phyloP scores from a whole-genome alignment of 2,329 filamentous ascomycete species.

The Ophiostoma australiae region DNA sequence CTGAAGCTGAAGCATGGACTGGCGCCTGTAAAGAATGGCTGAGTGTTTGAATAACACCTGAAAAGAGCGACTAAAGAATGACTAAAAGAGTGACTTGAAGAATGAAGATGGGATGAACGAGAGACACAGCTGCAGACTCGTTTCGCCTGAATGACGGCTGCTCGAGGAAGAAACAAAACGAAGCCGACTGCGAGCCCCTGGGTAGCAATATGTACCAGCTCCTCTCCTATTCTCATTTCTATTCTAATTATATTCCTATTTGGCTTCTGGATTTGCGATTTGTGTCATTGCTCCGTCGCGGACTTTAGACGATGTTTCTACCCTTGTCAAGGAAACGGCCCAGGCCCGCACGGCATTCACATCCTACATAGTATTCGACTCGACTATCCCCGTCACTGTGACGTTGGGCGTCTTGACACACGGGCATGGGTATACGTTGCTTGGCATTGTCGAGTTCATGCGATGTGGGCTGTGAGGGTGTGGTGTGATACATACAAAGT shows the following conservation, averaged over 20 bases:
- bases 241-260: not conserved
- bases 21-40: not conserved
- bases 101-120: slow-evolving; percentile 8
- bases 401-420: slow-evolving; percentile 1
- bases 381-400: not conserved
- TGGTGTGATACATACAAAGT: not conserved
- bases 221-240: not conserved
- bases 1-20: not conserved
- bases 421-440: not conserved
- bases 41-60: not conserved
- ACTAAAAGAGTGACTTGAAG: not conserved
- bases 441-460: not conserved
- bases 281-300: not conserved
- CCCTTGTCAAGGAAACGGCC: not conserved
- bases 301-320: not conserved
- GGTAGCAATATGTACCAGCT: slow-evolving; percentile 2
- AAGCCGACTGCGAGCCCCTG: not conserved
- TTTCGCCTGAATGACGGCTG: not conserved
- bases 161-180: not conserved
- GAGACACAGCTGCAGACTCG: not conserved
- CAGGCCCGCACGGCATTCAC: not conserved
- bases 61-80: not conserved
- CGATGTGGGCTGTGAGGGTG: not conserved
- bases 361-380: not conserved
- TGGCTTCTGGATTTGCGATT: not conserved